phyloP scores from a whole-genome alignment of 208 protist species.

The Trichomonas gallinae region DNA sequence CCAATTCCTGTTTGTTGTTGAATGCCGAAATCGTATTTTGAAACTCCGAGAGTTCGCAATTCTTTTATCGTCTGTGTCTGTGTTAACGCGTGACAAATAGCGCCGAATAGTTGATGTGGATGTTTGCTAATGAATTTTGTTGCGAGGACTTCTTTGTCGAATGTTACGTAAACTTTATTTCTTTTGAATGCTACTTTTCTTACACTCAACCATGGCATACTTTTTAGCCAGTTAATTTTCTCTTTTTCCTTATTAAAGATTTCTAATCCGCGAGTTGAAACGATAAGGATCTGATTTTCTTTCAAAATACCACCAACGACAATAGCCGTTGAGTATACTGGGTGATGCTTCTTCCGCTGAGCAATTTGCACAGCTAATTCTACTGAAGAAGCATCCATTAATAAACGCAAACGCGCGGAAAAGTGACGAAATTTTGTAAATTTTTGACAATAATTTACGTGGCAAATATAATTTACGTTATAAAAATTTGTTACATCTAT shows the following conservation, averaged over 20 bases:
- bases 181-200: background rate
- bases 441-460: too few species aligned
- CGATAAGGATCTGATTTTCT: background rate
- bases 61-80: background rate
- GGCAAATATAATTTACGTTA: too few species aligned
- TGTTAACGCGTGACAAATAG: background rate
- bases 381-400: background rate
- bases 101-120: background rate
- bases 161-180: background rate
- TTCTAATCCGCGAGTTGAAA: background rate
- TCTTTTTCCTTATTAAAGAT: background rate
- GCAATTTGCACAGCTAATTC: background rate
- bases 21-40: background rate
- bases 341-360: background rate
- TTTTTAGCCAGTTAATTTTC: background rate
- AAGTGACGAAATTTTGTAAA: background rate
- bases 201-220: background rate
- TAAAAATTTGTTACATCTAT: too few species aligned
- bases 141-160: background rate
- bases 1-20: background rate
- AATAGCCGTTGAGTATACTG: background rate
- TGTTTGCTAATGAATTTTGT: background rate
- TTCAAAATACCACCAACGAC: background rate
- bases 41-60: background rate
- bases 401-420: background rate